Conservation (phyloP, 768 basidiomycete genomes). For the Neoboletus brunneissimus region DNA sequence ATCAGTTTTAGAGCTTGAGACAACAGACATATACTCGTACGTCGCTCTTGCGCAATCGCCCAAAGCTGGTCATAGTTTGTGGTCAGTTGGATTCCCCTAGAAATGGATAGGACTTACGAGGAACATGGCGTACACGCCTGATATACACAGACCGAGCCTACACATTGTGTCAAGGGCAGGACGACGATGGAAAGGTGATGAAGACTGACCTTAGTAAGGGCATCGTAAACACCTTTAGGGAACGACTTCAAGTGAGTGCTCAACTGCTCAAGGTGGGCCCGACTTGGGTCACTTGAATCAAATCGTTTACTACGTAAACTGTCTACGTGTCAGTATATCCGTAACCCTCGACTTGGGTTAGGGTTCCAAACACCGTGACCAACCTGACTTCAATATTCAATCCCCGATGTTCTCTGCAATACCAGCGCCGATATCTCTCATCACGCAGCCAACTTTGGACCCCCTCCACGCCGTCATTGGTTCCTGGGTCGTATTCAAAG, state of each 20-base stretch:
- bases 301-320: background rate
- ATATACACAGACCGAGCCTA: conserved; percentile 73
- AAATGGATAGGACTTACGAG: conserved; percentile 52
- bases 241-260: background rate
- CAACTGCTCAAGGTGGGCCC: background rate
- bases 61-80: conserved; percentile 52
- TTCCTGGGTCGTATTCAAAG: background rate
- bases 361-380: conserved; percentile 3
- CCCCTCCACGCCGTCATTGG: background rate
- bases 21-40: conserved; percentile 42
- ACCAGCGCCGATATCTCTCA: background rate
- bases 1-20: background rate
- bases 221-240: conserved; percentile 13
- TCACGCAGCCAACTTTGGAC: background rate
- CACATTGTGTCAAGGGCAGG: background rate
- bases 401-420: background rate
- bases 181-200: background rate
- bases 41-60: conserved; percentile 92
- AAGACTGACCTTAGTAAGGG: conserved; percentile 25
- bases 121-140: conserved; percentile 93
- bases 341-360: conserved; percentile 22
- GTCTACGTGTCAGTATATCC: conserved; percentile 23
- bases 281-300: background rate
- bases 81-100: conserved; percentile 1
- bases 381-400: too few species aligned